A percentile compares a stretch with the other conserved stretches of the same genome.
These are phyloP conservation scores for Colletotrichum orbiculare DNA, from an alignment of 2,329 filamentous ascomycete genomes.

Conservation along the genomic window DNA sequence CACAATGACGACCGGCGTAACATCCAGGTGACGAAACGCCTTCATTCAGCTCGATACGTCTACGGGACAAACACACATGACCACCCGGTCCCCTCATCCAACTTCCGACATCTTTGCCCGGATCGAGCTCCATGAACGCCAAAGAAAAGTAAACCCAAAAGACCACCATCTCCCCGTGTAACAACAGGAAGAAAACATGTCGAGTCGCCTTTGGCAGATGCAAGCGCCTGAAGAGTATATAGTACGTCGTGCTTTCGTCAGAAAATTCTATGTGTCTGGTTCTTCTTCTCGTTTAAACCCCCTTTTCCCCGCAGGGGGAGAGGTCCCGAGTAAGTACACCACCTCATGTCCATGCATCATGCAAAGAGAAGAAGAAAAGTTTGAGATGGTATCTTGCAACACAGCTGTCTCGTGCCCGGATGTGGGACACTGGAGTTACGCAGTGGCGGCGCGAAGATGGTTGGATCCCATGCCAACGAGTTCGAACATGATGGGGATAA, in stretches of 20 bases:
- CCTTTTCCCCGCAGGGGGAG: background rate
- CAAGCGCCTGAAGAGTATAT: slow-evolving; percentile 28
- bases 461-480: slow-evolving; percentile 62
- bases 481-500: slow-evolving; percentile 80
- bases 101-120: background rate
- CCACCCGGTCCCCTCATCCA: slow-evolving; percentile 4
- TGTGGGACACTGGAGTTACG: slow-evolving; percentile 3
- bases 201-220: slow-evolving; percentile 20
- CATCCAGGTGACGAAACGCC: background rate
- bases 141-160: background rate
- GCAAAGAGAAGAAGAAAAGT: slow-evolving; percentile 11
- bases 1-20: background rate
- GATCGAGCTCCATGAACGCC: slow-evolving; percentile 12
- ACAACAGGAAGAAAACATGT: slow-evolving; percentile 6
- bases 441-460: slow-evolving; percentile 42
- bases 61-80: slow-evolving; percentile 11
- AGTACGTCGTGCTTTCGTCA: slow-evolving; percentile 32
- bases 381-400: slow-evolving; percentile 1
- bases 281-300: background rate
- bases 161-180: background rate
- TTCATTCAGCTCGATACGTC: slow-evolving; percentile 9
- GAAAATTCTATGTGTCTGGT: slow-evolving; percentile 21
- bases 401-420: background rate
- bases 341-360: slow-evolving; percentile 23
- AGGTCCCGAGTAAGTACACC: background rate